Evolutionary conservation across 148 eudicot species (phyloP).

Genomic region (Linanthus parryae): DNA sequence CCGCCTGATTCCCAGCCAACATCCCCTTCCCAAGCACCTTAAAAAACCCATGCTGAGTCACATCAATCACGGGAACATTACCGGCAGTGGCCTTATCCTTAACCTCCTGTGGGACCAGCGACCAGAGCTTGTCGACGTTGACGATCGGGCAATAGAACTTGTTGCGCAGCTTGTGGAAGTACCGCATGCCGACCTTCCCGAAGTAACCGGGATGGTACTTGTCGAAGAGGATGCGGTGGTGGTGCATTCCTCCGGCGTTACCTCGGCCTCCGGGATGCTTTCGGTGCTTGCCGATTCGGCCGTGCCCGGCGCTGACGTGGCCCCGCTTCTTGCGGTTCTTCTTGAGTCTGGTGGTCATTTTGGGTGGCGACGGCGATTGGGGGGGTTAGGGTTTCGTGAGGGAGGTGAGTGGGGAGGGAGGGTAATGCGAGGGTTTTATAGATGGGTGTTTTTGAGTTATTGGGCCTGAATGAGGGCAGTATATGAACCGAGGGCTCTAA

Average conservation of each 20-base stretch:
- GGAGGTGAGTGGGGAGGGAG: too few relatives aligned
- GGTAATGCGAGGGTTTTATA: too few relatives aligned
- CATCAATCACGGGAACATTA: slow-evolving; percentile 23
- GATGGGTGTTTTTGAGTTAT: too few relatives aligned
- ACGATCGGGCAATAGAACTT: slow-evolving; percentile 35
- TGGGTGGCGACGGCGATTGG: too few relatives aligned
- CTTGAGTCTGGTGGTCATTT: slow-evolving; percentile 29
- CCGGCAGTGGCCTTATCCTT: slow-evolving; percentile 16
- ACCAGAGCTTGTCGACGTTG: slow-evolving; percentile 34
- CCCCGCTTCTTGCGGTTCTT: slow-evolving; percentile 38
- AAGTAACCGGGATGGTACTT: slow-evolving; percentile 52
- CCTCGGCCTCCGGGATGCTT: slow-evolving; percentile 52
- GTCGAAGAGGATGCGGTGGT: slow-evolving; percentile 52
- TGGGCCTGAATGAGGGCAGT: too few relatives aligned
- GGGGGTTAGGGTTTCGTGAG: too few relatives aligned
- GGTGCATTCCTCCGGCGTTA: slow-evolving; percentile 54
- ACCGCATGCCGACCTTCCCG: slow-evolving; percentile 47
- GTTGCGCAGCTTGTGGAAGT: slow-evolving; percentile 50
- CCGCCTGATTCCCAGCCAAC: slow-evolving; percentile 7
- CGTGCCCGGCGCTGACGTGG: slow-evolving; percentile 27
- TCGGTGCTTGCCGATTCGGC: slow-evolving; percentile 28
- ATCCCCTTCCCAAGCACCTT: slow-evolving; percentile 29
- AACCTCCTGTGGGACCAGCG: slow-evolving; percentile 18
- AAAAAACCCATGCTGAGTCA: slow-evolving; percentile 28
- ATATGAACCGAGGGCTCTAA: too few relatives aligned